phyloP scores from a whole-genome alignment of 2,329 filamentous ascomycete species.

The Cercospora sp. region DNA sequence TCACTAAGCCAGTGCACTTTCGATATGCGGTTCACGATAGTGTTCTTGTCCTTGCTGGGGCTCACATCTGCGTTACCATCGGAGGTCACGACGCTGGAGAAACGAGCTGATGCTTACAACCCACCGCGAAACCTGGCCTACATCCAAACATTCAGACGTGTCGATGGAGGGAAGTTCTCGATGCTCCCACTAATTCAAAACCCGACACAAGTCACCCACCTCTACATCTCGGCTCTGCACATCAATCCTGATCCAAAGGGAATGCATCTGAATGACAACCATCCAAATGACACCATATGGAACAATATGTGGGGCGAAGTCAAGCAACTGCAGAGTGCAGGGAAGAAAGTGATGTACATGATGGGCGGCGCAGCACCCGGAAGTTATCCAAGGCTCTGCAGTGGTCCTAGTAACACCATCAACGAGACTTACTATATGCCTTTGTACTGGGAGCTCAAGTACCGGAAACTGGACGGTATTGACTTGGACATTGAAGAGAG shows the following conservation, averaged over 20 bases:
- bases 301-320: conserved; percentile 33
- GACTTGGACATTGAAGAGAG: conserved; percentile 38
- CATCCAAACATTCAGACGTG: conserved; percentile 34
- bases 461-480: conserved; percentile 33
- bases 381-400: conserved; percentile 32
- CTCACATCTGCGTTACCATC: conserved; percentile 7
- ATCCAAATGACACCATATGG: conserved; percentile 28
- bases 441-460: conserved; percentile 30
- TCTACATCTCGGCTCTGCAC: conserved; percentile 35
- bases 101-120: conserved; percentile 23
- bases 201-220: conserved; percentile 33
- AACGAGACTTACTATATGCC: conserved; percentile 33
- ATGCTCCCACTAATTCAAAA: conserved; percentile 33
- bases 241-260: conserved; percentile 32
- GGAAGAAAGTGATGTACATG: conserved; percentile 35
- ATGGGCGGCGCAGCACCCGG: conserved; percentile 35
- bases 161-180: conserved; percentile 30
- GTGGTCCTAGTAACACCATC: conserved; percentile 18
- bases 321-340: conserved; percentile 28
- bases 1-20: background rate
- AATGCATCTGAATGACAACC: conserved; percentile 36
- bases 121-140: conserved; percentile 30
- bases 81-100: conserved; percentile 1
- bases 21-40: background rate
- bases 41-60: conserved; percentile 11